A percentile compares a stretch with the other conserved stretches of the same genome.
These are phyloP conservation scores for Kwoniella newhampshirensis DNA, from an alignment of 768 basidiomycete genomes.

Conservation along the genomic window DNA sequence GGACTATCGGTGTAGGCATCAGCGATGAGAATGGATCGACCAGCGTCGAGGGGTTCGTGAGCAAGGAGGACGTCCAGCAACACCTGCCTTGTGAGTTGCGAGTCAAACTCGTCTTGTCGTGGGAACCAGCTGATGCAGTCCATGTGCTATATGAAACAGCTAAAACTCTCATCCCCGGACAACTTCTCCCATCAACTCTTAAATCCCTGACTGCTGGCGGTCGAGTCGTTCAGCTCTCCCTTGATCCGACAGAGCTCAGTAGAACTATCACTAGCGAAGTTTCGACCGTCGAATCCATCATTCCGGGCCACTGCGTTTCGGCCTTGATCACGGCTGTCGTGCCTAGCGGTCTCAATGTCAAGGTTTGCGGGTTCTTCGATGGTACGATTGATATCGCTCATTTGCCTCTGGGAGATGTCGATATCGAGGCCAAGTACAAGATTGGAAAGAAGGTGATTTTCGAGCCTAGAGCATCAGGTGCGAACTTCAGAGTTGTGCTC, in stretches of 20 bases:
- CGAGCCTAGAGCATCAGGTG: too few relatives aligned
- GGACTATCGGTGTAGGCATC: constrained; percentile 80
- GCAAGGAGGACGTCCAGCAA: constrained; percentile 68
- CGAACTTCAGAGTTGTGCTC: too few relatives aligned
- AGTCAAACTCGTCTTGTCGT: neutral
- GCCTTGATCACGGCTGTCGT: constrained; percentile 74
- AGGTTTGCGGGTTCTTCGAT: constrained; percentile 86
- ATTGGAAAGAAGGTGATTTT: constrained; percentile 54
- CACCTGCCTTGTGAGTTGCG: constrained; percentile 32
- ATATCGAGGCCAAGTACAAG: constrained; percentile 53
- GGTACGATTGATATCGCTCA: constrained; percentile 85
- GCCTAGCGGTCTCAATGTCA: constrained; percentile 75
- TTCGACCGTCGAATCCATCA: constrained; percentile 71
- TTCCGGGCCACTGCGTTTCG: constrained; percentile 82
- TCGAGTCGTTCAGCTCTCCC: constrained; percentile 70
- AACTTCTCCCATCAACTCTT: constrained; percentile 68
- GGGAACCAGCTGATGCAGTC: neutral
- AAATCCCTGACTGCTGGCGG: constrained; percentile 70
- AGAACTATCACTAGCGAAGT: constrained; percentile 68
- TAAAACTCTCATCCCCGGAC: constrained; percentile 62
- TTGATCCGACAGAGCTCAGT: constrained; percentile 54
- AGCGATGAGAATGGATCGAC: constrained; percentile 44
- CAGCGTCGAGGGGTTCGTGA: constrained; percentile 78
- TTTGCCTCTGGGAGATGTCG: constrained; percentile 58
- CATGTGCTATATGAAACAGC: constrained; percentile 17